A percentile compares a stretch with the other conserved stretches of the same genome.
phyloP scores from a whole-genome alignment of 306 rosid genomes.

The Lupinus albus region DNA sequence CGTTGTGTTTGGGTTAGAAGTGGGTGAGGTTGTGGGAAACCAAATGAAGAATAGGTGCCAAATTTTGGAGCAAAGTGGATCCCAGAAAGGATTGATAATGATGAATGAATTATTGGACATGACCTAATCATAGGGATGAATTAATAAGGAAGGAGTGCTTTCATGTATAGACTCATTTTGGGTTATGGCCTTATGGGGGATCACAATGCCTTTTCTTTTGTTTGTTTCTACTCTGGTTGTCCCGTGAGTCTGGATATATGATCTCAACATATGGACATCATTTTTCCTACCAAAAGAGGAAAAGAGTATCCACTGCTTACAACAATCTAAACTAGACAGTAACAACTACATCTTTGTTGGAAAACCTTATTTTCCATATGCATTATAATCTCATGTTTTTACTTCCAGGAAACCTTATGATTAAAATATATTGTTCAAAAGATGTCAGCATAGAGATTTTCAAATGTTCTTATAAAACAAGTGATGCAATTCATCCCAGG shows the following conservation, averaged over 20 bases:
- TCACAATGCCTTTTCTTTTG: background rate
- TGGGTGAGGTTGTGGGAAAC: conserved; percentile 66
- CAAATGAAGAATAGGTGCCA: conserved; percentile 71
- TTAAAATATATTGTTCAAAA: background rate
- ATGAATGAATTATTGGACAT: conserved; percentile 16
- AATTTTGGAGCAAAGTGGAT: conserved; percentile 53
- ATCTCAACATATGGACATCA: too few species aligned
- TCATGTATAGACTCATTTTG: background rate
- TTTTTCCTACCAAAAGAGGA: too few species aligned
- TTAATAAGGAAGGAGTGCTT: background rate
- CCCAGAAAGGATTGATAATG: too few species aligned
- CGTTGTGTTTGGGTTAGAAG: conserved; percentile 36
- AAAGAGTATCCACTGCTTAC: too few species aligned
- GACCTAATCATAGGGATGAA: background rate
- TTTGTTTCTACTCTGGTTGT: too few species aligned
- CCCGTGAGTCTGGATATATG: too few species aligned
- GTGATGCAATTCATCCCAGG: background rate
- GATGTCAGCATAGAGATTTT: background rate
- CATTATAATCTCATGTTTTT: too few species aligned
- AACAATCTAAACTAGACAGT: too few species aligned
- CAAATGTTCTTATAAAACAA: background rate
- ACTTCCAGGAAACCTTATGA: too few species aligned
- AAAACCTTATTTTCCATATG: too few species aligned
- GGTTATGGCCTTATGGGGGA: conserved; percentile 36
- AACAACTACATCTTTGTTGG: too few species aligned